Evolutionary conservation across 208 protist species (phyloP).

Genomic region (Perkinsela sp.): DNA sequence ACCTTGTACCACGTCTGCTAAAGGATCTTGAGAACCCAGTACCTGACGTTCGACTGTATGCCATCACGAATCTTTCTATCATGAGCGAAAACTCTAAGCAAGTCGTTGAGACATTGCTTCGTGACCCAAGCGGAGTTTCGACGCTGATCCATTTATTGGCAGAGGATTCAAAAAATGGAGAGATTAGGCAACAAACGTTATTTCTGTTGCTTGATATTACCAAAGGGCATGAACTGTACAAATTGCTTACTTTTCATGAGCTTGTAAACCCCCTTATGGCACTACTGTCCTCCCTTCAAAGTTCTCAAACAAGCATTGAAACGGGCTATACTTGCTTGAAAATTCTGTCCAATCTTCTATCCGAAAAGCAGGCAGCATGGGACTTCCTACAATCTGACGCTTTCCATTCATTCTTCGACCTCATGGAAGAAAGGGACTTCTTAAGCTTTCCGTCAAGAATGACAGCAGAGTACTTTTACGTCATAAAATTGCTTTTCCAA

Average conservation of each 20-base stretch:
- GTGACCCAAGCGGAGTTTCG: background rate
- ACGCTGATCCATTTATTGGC: background rate
- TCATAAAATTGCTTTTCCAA: background rate
- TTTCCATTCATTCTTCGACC: background rate
- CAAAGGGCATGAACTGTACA: background rate
- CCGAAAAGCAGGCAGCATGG: background rate
- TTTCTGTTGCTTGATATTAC: background rate
- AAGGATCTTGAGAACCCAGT: background rate
- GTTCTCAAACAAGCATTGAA: background rate
- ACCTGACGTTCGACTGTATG: background rate
- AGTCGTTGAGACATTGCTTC: background rate
- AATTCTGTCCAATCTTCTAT: background rate
- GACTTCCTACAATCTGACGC: background rate
- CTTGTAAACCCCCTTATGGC: background rate
- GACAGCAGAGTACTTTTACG: background rate
- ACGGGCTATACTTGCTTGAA: background rate
- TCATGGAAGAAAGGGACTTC: background rate
- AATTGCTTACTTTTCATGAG: background rate
- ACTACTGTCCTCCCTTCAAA: background rate
- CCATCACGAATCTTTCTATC: background rate
- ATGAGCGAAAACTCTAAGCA: background rate
- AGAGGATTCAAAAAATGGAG: background rate
- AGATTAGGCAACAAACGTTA: background rate
- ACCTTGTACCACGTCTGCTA: background rate
- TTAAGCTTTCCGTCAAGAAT: background rate